A percentile compares a stretch with the other conserved stretches of the same genome.
phyloP scores from a whole-genome alignment of 257 asterid species.

The Parsonsia alboflavescens region DNA sequence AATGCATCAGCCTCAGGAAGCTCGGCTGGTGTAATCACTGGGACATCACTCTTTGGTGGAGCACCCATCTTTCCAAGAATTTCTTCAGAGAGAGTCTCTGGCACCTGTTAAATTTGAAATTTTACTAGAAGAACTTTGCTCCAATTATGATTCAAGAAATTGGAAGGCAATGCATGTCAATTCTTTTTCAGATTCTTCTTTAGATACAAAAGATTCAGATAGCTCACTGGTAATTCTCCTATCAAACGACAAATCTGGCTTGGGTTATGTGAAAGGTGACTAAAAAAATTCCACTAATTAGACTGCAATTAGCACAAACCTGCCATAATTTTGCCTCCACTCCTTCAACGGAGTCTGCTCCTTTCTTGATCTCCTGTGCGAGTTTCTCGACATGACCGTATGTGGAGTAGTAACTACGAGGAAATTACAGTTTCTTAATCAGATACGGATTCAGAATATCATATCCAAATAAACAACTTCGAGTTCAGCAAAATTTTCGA shows the following conservation, averaged over 20 bases:
- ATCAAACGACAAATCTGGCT: background rate
- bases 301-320: slow-evolving; percentile 20
- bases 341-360: slow-evolving; percentile 63
- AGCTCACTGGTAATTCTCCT: background rate
- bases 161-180: background rate
- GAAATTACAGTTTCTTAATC: background rate
- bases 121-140: background rate
- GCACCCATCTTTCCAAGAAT: slow-evolving; percentile 44
- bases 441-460: background rate
- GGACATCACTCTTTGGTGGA: slow-evolving; percentile 37
- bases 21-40: slow-evolving; percentile 32
- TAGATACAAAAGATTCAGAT: background rate
- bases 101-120: slow-evolving; percentile 24
- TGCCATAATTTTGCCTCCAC: slow-evolving; percentile 70
- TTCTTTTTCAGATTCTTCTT: background rate
- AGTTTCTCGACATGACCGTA: slow-evolving; percentile 70
- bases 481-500: background rate
- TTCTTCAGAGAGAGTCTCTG: slow-evolving; percentile 44
- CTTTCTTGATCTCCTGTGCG: slow-evolving; percentile 66
- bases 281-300: background rate
- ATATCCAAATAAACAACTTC: background rate
- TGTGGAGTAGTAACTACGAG: slow-evolving; percentile 44
- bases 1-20: slow-evolving; percentile 49
- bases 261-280: background rate
- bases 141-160: too few species aligned